Percentiles rank a stretch among this genome's conserved stretches.
These are phyloP conservation scores for Fonsecaea monophora DNA, from an alignment of 2,329 filamentous ascomycete genomes.

Conservation along the genomic window DNA sequence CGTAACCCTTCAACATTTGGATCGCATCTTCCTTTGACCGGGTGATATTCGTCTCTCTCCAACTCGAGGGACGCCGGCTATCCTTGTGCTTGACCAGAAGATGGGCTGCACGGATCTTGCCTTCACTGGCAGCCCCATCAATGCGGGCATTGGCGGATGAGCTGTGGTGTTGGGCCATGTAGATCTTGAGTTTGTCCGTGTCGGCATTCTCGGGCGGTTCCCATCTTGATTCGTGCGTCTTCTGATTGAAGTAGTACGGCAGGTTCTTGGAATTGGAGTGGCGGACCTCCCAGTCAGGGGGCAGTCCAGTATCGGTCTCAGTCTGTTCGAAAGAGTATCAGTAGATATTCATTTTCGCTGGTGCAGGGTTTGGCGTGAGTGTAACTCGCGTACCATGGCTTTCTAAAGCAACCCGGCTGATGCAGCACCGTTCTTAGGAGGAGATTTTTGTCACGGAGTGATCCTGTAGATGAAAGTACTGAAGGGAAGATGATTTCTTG, in stretches of 20 bases:
- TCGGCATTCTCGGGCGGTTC: constrained; percentile 89
- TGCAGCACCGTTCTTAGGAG: background rate
- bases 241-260: constrained; percentile 96
- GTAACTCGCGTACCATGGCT: constrained; percentile 30
- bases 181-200: constrained; percentile 87
- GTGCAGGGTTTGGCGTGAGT: background rate
- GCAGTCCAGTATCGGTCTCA: constrained; percentile 76
- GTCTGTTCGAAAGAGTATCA: constrained; percentile 16
- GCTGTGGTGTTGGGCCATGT: constrained; percentile 90
- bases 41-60: constrained; percentile 89
- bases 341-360: constrained; percentile 4
- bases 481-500: background rate
- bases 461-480: constrained; percentile 1
- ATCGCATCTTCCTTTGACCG: constrained; percentile 86
- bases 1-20: constrained; percentile 75
- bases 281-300: constrained; percentile 90
- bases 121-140: constrained; percentile 58
- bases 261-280: constrained; percentile 98
- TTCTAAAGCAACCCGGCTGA: background rate
- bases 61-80: constrained; percentile 87
- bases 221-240: constrained; percentile 89
- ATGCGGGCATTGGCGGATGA: constrained; percentile 52
- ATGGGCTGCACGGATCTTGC: constrained; percentile 93
- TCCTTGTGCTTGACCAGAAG: constrained; percentile 91
- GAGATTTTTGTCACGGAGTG: background rate